A percentile compares a stretch with the other conserved stretches of the same genome.
These are phyloP conservation scores for Hypoxylon fuscum DNA, from an alignment of 495 filamentous ascomycete species.

Conservation along the genomic window DNA sequence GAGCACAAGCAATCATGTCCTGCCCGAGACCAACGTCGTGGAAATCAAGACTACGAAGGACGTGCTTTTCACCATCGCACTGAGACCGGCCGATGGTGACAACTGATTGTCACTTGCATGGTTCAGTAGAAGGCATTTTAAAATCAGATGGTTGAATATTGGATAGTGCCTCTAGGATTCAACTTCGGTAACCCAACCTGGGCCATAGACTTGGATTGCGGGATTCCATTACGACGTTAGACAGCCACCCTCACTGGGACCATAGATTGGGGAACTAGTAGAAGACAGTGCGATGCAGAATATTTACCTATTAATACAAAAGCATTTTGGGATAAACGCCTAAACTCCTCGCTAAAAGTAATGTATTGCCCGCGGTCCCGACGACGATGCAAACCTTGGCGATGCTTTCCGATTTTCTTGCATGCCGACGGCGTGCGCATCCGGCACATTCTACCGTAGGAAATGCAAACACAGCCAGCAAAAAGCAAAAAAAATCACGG, in stretches of 20 bases:
- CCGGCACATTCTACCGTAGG: conserved; percentile 64
- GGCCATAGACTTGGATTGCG: no score
- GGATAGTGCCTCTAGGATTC: no score
- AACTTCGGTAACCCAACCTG: no score
- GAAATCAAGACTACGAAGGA: conserved; percentile 69
- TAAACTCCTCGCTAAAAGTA: conserved; percentile 33
- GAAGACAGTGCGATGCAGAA: background rate
- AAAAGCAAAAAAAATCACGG: conserved; percentile 88
- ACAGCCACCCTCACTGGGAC: background rate
- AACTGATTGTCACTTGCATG: background rate
- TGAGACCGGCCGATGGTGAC: conserved; percentile 46
- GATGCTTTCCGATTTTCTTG: background rate
- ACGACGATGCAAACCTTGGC: background rate
- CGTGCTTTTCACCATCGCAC: conserved; percentile 87
- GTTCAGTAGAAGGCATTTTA: no score
- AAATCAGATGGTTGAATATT: no score
- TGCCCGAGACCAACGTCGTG: conserved; percentile 59
- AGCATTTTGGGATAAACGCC: conserved; percentile 19
- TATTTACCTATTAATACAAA: background rate
- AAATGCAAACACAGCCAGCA: conserved; percentile 90
- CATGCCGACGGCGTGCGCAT: background rate
- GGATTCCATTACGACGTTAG: no score
- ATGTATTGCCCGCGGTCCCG: background rate
- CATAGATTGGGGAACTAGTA: background rate
- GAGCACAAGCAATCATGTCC: conserved; percentile 92